Base-by-base conservation (phyloP, 1,284 basidiomycete species). In the Cryptococcus sp. region DNA sequence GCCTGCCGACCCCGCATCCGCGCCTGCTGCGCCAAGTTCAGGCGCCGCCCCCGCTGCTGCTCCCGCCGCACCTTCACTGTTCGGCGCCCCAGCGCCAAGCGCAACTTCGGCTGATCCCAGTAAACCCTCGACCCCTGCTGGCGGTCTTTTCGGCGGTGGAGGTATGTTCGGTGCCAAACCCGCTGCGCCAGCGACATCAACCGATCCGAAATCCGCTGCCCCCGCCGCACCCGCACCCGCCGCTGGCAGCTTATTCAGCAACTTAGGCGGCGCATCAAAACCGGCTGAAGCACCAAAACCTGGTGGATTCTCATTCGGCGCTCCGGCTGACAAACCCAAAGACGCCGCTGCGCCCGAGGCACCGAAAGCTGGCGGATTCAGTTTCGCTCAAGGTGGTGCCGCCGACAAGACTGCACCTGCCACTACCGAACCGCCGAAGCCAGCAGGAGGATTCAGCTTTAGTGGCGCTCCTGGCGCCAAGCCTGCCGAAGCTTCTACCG, bases 211-310 rank as follows among this genome's bases (percentile, higher is more conserved):
- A 35, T 35, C 31, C 31, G 40, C 63, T 38, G 54, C 61, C 11
- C 46, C 60, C 22, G 42, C 50, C 40, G 31, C 47, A 47, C 41
- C 23, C 35, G 57, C 57, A 60, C 60, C 56, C 11, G 51, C 70
- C 13, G 54, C 69, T 50, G 64, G 76, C 51, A 60, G 71, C 16
- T 55, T 72, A 25, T 77, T 77, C 54, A 67, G 69, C 25, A 57
- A 54, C 11, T 39, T 59, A 16, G 61, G 50, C 40, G 67, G 64
- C 10, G 65, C 66, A 5, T 61, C 70, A 19, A 69, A 69, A 41
- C 67, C 46, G 13, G 61, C 61, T 49, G 56, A 53, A 17, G 47
- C 59, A 39, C 59, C 62, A n/a, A 57, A 56, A 41, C 19, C 62
- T 20, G 56, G 63, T 25, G 64, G 65, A 15, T 71, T 69, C 60